A percentile compares a stretch with the other conserved stretches of the same genome.
Conservation (phyloP, 306 rosid species). For the Cucurbita pepo region DNA sequence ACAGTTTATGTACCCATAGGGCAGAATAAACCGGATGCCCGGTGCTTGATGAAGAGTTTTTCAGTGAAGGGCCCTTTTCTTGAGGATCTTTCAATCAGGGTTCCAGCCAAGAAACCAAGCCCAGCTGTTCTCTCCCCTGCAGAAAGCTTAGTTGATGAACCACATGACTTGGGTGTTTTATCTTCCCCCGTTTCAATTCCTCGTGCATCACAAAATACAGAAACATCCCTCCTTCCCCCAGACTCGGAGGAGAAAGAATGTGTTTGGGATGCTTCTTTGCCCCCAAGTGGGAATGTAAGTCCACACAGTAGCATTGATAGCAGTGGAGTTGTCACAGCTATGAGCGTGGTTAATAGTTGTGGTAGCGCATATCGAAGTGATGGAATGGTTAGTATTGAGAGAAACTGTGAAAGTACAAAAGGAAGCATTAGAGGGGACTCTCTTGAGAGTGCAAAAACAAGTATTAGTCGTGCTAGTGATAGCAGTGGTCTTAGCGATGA, state of each 20-base stretch:
- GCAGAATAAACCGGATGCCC: conserved; percentile 54
- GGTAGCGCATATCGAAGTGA: conserved; percentile 84
- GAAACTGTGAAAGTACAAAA: conserved; percentile 66
- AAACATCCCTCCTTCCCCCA: conserved; percentile 41
- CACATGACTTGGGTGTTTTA: conserved; percentile 30
- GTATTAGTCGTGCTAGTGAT: conserved; percentile 80
- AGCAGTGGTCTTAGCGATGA: conserved; percentile 97
- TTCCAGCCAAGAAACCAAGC: conserved; percentile 48
- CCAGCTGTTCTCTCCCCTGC: conserved; percentile 43
- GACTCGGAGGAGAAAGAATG: conserved; percentile 91
- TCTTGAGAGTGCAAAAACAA: conserved; percentile 91
- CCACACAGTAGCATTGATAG: conserved; percentile 96
- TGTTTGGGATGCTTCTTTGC: conserved; percentile 99
- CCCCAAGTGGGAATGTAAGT: conserved; percentile 97
- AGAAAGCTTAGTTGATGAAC: conserved; percentile 50
- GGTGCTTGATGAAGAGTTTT: conserved; percentile 63
- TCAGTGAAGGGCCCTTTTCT: conserved; percentile 68
- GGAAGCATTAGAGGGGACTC: conserved; percentile 88
- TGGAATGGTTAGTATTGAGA: conserved; percentile 81
- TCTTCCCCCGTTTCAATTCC: conserved; percentile 41
- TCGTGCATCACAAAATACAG: conserved; percentile 55
- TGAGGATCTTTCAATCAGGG: conserved; percentile 68
- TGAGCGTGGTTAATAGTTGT: conserved; percentile 88
- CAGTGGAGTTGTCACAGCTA: conserved; percentile 72
- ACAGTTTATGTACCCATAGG: conserved; percentile 66